phyloP scores from a whole-genome alignment of 148 eudicot genomes.

The Rhododendron simsii region DNA sequence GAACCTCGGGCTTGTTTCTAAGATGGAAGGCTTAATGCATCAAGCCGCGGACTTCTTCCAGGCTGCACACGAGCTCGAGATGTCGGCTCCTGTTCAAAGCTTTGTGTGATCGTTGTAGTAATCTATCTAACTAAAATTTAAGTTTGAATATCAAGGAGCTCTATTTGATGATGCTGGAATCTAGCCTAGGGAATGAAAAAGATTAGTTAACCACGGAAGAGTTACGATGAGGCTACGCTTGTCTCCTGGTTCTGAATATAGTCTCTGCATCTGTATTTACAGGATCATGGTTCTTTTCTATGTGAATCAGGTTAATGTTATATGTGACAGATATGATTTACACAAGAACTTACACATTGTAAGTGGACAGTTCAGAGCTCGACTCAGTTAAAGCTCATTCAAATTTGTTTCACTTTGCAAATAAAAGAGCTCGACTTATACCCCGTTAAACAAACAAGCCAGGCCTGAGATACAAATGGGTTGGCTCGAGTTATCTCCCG shows the following conservation, averaged over 20 bases:
- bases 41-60: constrained; percentile 92
- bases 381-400: background rate
- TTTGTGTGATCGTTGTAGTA: constrained; percentile 2
- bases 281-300: background rate
- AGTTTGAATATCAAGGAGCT: background rate
- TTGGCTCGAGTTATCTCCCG: too few relatives aligned
- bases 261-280: background rate
- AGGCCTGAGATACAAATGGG: too few relatives aligned
- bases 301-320: background rate
- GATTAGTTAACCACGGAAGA: background rate
- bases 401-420: background rate
- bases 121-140: background rate
- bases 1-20: constrained; percentile 65
- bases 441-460: too few relatives aligned
- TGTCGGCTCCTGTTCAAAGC: constrained; percentile 67
- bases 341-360: background rate
- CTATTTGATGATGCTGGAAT: background rate
- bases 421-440: background rate
- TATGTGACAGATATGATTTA: background rate
- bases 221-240: background rate
- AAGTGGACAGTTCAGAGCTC: too few relatives aligned
- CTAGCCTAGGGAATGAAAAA: background rate
- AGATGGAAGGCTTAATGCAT: constrained; percentile 58
- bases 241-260: background rate
- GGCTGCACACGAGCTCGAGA: constrained; percentile 80